Evolutionary conservation across 805 yeast species (phyloP), one percentile per base, ranked within the genome.

Genomic region (Yarrowia sp.): DNA sequence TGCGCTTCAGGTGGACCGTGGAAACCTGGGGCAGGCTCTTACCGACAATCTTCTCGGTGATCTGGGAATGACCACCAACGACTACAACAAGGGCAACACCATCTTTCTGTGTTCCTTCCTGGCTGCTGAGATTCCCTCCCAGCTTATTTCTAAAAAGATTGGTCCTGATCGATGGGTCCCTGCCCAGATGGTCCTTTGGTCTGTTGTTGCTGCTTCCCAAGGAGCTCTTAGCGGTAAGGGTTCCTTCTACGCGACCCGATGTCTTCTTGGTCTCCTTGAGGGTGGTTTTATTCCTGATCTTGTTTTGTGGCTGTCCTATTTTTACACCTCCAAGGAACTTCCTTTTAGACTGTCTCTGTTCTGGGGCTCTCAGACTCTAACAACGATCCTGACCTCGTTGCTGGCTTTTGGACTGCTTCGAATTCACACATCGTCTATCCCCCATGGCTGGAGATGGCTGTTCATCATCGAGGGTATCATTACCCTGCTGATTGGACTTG

Each of bases 201-300:
- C 84, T 51, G 63, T 80, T 7, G 84, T 84, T 8, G 81, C 86
- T 3, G 73, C 81, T 41, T 71, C 73, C 44, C 89, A 85, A 69
- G 78, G 78, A 38, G 75, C 74, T 14, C 71, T 85, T 63, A 72
- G 65, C 1, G 72, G 71, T 44, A 76, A 71, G 62, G 68, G 76
- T 1, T 77, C 81, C 0, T 84, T 82, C 64, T 76, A 72, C 62
- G 75, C 74, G 10, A 77, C 83, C 6, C 74, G 88, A 63, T 80
- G 80, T 0, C 73, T 83, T 5, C 68, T 84, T 29, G 90, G 87
- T 2, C 68, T 79, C 5, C 72, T 82, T 19, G 85, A 86, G 69
- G 90, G 90, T 62, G 90, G 90, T 0, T 85, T 85, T 63, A 84
- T 87, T 60, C 85, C 87, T 35, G 90, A 85, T 66, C 72, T 81